Percentiles rank a stretch among this genome's conserved stretches.
phyloP scores from a whole-genome alignment of 2,329 filamentous ascomycete genomes.

The Hymenoscyphus fraxineus region DNA sequence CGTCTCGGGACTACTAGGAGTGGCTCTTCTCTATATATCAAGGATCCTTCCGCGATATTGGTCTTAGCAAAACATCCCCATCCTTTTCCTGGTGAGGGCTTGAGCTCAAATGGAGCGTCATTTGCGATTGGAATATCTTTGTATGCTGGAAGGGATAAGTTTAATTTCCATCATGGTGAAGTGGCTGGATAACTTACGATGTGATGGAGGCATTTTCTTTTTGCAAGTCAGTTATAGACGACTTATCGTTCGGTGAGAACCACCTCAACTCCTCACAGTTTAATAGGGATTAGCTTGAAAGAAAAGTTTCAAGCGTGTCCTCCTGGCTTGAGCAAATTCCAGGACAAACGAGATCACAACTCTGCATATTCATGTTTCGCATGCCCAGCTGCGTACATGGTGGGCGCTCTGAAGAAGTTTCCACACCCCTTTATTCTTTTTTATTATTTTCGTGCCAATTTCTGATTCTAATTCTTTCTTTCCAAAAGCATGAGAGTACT shows the following conservation, averaged over 20 bases:
- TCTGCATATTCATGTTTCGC: no score
- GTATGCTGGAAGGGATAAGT: not conserved
- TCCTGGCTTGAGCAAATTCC: no score
- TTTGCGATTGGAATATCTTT: not conserved
- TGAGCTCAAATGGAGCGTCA: not conserved
- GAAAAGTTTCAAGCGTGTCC: no score
- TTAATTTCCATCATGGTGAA: not conserved
- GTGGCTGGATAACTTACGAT: not conserved
- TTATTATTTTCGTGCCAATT: no score
- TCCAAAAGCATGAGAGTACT: no score
- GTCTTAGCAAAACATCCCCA: slow-evolving; percentile 4
- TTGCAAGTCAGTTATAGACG: not conserved
- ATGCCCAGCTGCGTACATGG: no score
- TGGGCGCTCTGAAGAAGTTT: no score
- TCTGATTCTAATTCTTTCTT: no score
- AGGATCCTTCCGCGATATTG: not conserved
- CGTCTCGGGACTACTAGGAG: slow-evolving; percentile 1
- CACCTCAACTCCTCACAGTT: not conserved
- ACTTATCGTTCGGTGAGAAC: no score
- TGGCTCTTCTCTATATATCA: not conserved
- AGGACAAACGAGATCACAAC: no score
- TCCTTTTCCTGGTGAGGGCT: not conserved
- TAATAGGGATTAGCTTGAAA: not conserved
- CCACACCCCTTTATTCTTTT: no score
- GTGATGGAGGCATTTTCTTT: not conserved